A percentile compares a stretch with the other conserved stretches of the same genome.
phyloP scores from a whole-genome alignment of 163 green algal genomes.

The Coccomyxa subellipsoidea region DNA sequence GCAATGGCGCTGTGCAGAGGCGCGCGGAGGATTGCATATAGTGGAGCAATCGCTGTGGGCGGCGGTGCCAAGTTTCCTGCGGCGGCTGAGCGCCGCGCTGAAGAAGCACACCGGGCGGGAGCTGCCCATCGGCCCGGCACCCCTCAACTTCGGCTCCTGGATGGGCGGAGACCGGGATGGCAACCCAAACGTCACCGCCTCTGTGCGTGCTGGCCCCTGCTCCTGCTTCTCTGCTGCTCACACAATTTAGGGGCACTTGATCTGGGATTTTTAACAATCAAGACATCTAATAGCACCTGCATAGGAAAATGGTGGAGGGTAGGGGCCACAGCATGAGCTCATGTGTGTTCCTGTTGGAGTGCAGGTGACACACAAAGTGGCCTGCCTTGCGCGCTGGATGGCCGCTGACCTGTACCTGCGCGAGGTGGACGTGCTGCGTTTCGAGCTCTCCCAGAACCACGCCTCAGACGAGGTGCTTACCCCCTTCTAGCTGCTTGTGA shows the following conservation, averaged over 20 bases:
- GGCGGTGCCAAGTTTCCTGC: constrained; percentile 73
- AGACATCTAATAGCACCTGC: too few species aligned
- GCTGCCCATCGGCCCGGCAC: constrained; percentile 57
- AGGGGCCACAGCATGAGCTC: too few species aligned
- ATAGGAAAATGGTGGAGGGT: too few species aligned
- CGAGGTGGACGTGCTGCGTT: constrained; percentile 89
- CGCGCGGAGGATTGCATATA: constrained; percentile 88
- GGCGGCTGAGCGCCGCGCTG: constrained; percentile 60
- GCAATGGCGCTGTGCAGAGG: constrained; percentile 61
- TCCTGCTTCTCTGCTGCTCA: too few species aligned
- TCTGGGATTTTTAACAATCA: too few species aligned
- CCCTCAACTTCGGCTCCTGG: constrained; percentile 87
- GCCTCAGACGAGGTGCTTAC: constrained; percentile 59
- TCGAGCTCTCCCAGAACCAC: constrained; percentile 91
- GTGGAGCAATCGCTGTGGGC: constrained; percentile 90
- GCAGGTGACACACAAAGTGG: constrained; percentile 77
- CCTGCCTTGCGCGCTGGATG: constrained; percentile 83
- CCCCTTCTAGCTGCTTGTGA: too few species aligned
- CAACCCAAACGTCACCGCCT: constrained; percentile 86
- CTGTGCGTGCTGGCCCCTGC: not conserved
- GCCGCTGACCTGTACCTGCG: constrained; percentile 89
- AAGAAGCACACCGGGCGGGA: constrained; percentile 73
- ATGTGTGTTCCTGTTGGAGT: not conserved
- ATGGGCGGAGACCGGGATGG: constrained; percentile 96
- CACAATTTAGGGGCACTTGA: too few species aligned